Base-by-base conservation (phyloP, 208 protist genomes). In the Trypanosoma mega region DNA sequence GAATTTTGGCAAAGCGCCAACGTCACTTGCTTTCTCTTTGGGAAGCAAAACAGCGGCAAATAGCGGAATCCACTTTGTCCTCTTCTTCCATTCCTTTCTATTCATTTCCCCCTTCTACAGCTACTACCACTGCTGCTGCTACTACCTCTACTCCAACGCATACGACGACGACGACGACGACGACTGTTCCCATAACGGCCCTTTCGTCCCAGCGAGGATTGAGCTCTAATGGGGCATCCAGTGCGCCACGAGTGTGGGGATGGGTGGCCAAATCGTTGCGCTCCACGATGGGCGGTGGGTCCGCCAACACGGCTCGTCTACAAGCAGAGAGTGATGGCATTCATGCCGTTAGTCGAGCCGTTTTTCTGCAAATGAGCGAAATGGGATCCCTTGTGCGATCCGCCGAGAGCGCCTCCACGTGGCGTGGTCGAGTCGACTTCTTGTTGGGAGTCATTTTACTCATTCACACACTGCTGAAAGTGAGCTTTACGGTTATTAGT, bases 351-450 rank as follows among this genome's bases (percentile, higher is more conserved):
- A 69, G 68, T 34, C 61, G 83, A n/a, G 75, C 79, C 6, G 68
- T 94, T 16, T 94, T 82, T 48, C 62, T 94, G 12, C 71, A 91
- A 49, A 67, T 77, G 67, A 66, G 72, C 36, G 83, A 84, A 51
- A 79, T 90, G 57, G 76, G 77, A 37, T 62, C 50, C 6, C 72
- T 88, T 52, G 54, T 87, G 52, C 41, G 53, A 8, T 80, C 78
- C 46, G 82, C 84, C 8, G 69, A 72, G 49, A 76, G 77, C 27
- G 79, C 76, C 16, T 27, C 9, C 3, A 80, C 77, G 29, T 80
- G 68, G 59, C 65, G 78, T 26, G 77, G 87, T 3, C 61, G 57
- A 43, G 57, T 81, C 29, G 80, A 83, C 51, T 78, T 75, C 0
- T 16, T 82, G 2, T 37, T 78, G 23, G 84, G 83, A 18, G 44